Evolutionary conservation across 306 rosid species (phyloP).

Genomic region (Acacia melanoxylon): DNA sequence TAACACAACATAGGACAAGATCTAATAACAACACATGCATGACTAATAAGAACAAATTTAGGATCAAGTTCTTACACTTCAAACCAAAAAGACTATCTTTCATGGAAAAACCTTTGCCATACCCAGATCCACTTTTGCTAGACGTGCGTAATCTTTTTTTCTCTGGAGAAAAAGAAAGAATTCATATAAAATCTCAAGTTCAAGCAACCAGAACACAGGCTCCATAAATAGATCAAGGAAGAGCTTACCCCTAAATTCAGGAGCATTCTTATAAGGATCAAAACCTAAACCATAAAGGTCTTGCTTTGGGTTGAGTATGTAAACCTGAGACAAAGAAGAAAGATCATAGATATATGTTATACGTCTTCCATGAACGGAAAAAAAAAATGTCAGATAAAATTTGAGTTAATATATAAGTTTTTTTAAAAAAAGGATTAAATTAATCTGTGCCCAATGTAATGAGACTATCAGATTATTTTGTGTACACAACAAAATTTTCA

Average conservation of each 20-base stretch:
- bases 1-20: slow-evolving; percentile 31
- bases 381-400: slow-evolving; percentile 15
- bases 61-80: slow-evolving; percentile 67
- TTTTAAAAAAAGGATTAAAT: slow-evolving; percentile 6
- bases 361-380: background rate
- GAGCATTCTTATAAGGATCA: slow-evolving; percentile 96
- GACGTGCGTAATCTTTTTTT: slow-evolving; percentile 66
- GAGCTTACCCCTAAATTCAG: slow-evolving; percentile 88
- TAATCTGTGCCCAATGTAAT: background rate
- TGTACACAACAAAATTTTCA: background rate
- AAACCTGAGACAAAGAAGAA: slow-evolving; percentile 55
- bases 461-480: slow-evolving; percentile 4
- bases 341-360: slow-evolving; percentile 22
- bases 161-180: slow-evolving; percentile 45
- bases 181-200: slow-evolving; percentile 11
- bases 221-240: slow-evolving; percentile 20
- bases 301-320: slow-evolving; percentile 77
- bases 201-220: slow-evolving; percentile 21
- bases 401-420: slow-evolving; percentile 7
- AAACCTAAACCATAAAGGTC: slow-evolving; percentile 94
- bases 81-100: slow-evolving; percentile 74
- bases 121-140: slow-evolving; percentile 48
- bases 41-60: slow-evolving; percentile 19
- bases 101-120: slow-evolving; percentile 44
- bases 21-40: slow-evolving; percentile 30